Conservation (phyloP, 108 stramenopile genomes). For the Fragilaria crotonensis region DNA sequence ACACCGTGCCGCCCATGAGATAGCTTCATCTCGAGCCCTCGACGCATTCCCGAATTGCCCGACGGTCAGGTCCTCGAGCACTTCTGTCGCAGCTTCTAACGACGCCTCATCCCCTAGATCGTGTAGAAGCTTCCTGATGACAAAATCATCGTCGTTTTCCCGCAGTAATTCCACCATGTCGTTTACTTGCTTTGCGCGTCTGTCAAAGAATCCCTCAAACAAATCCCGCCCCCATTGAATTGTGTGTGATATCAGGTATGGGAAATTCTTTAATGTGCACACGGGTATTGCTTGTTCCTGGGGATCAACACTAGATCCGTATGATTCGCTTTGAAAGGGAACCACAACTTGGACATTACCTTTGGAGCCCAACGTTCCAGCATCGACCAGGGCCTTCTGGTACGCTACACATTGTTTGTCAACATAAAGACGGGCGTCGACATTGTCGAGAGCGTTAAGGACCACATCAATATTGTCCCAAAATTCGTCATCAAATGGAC, state of each 20-base stretch:
- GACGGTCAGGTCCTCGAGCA: slow-evolving; percentile 57
- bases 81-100: slow-evolving; percentile 50
- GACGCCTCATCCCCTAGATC: slow-evolving; percentile 64
- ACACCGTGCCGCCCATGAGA: slow-evolving; percentile 57
- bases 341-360: slow-evolving; percentile 89
- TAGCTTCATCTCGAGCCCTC: slow-evolving; percentile 21
- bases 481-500: slow-evolving; percentile 71
- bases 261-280: slow-evolving; percentile 86
- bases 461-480: slow-evolving; percentile 86
- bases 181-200: slow-evolving; percentile 72
- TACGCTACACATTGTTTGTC: slow-evolving; percentile 75
- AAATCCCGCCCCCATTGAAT: slow-evolving; percentile 88
- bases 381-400: slow-evolving; percentile 65
- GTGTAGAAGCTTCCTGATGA: slow-evolving; percentile 23
- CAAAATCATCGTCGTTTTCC: slow-evolving; percentile 26
- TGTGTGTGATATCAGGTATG: slow-evolving; percentile 83
- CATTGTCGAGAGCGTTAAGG: slow-evolving; percentile 96
- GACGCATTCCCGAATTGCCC: slow-evolving; percentile 18
- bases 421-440: slow-evolving; percentile 89
- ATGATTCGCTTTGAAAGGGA: slow-evolving; percentile 77
- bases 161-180: slow-evolving; percentile 37
- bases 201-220: slow-evolving; percentile 74
- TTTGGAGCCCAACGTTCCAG: slow-evolving; percentile 82
- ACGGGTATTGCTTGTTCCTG: slow-evolving; percentile 84
- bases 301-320: slow-evolving; percentile 80